phyloP scores from a whole-genome alignment of 768 basidiomycete genomes.

The Boletus huronensis region DNA sequence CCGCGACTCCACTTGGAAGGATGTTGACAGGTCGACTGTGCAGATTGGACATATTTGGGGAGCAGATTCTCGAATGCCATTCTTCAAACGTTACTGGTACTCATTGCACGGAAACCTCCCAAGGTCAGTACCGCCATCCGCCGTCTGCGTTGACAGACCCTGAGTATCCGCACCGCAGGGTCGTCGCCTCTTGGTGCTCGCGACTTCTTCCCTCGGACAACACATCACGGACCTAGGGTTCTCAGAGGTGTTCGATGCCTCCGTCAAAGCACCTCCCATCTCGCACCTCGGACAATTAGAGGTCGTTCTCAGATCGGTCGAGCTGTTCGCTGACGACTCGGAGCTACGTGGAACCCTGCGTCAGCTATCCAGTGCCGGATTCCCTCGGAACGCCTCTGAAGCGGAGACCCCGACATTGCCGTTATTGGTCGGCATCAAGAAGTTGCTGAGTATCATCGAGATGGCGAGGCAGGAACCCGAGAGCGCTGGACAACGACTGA shows the following conservation, averaged over 20 bases:
- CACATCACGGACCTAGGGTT: conserved; percentile 88
- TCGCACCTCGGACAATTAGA: conserved; percentile 68
- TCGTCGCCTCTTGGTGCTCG: conserved; percentile 86
- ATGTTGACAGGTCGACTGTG: conserved; percentile 3
- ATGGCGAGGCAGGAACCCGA: conserved; percentile 97
- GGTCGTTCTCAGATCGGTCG: conserved; percentile 70
- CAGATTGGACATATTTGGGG: conserved; percentile 96
- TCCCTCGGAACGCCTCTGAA: conserved; percentile 40
- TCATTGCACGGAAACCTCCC: conserved; percentile 86
- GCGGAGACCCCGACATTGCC: conserved; percentile 45
- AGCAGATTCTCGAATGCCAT: conserved; percentile 95
- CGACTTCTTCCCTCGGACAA: conserved; percentile 85
- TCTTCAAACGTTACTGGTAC: conserved; percentile 83
- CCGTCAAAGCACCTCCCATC: conserved; percentile 82
- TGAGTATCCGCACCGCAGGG: conserved; percentile 48
- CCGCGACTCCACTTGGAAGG: background rate
- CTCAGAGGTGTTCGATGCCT: conserved; percentile 83
- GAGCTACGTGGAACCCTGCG: conserved; percentile 58
- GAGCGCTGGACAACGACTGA: conserved; percentile 69
- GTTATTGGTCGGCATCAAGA: conserved; percentile 90
- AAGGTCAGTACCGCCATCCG: conserved; percentile 54
- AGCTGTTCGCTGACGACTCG: conserved; percentile 58
- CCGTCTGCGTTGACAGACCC: background rate
- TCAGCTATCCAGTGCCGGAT: conserved; percentile 72
- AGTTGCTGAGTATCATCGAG: conserved; percentile 84